Evolutionary conservation across 352 stramenopile genomes (phyloP), one percentile per base, ranked within the genome.

Genomic region (Globisporangium yorkense): DNA sequence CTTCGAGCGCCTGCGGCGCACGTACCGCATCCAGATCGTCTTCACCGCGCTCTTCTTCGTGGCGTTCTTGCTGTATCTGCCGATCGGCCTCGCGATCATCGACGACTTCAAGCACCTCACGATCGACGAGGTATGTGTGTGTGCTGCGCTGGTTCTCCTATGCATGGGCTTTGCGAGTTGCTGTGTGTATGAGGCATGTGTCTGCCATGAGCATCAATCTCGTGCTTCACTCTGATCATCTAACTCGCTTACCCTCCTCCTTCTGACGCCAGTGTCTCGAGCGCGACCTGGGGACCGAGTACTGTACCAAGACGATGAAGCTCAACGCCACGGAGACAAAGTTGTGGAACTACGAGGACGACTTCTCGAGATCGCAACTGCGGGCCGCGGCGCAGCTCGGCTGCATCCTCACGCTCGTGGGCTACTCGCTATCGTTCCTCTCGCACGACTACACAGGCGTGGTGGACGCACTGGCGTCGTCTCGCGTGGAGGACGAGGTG

Each of bases 331-430:
- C 68, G n/a, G 60, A 71, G 31, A 92, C 82, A 15, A 87, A 80
- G 50, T 69, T 92, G 8, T 89, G 76, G 59, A 79, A 92, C 64
- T 78, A 88, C 59, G 73, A 79, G 58, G 69, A 72, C 35, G 80
- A 76, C 29, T 84, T 73, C 50, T 57, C 63, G 13, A 64, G 60
- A 33, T 79, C 75, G 40, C 80, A 90, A 65, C 84, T 87, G 67
- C 77, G 77, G 3, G 76, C 80, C 16, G 76, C 62, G 1, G 77
- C 77, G 8, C 80, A 90, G 54, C 71, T 90, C 45, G 69, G 58
- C 35, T 88, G 75, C 57, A 88, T 90, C 51, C 63, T 90, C 60
- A 89, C 70, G 49, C 77, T 89, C 37, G 74, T 89, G 20, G 80
- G 80, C 29, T 89, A 88, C 61, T 82, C 77, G 29, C 66, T 80